Evolutionary conservation across 2,329 filamentous ascomycete genomes (phyloP), one percentile per base, ranked within the genome.

Genomic region (Pezicula rhizophila): DNA sequence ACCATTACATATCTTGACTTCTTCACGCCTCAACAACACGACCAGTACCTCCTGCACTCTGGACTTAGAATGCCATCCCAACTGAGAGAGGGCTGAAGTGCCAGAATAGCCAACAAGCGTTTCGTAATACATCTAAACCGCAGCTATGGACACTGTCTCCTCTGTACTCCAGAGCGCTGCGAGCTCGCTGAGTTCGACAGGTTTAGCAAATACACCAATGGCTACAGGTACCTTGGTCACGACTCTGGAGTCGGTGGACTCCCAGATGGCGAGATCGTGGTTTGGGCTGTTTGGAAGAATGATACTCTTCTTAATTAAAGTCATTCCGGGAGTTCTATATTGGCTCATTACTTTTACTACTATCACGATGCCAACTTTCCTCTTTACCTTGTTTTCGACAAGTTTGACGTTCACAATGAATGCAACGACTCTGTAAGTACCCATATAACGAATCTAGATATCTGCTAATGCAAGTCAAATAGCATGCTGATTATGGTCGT

Each of bases 321-420:
- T 80, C 37, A 65, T 79, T 38, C 79, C 81, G 15, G 76, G 73
- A 17, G 67, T 83, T 28, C 62, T 85, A 38, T 95, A 93, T 70
- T 95, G 87, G 84, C 69, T 84, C 47, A 81, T 96, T 58, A 89
- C 87, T 52, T 87, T 96, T 62, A 79, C 84, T 15, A 95, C 92
- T 23, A 90, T 97, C 57, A 95, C 89, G 14, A 68, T 96, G 51
- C 93, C 93, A 39, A 89, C 89, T 65, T 82, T 93, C 68, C 79
- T 97, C 15, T 99, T 95, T 66, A 87, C 84, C 5, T 75, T 96
- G 53, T 89, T 96, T 63, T 96, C 90, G 5, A 92, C 89, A 55
- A 96, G 88, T 67, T 74, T 95, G 73, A 99, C 93, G 0, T 89
- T 99, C 63, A 99, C 93, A 10, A 95, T 99, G 91, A 97, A 97